These are phyloP conservation scores for Sporothrix pallida DNA, from an alignment of 2,329 filamentous ascomycete genomes.

Conservation along the genomic window DNA sequence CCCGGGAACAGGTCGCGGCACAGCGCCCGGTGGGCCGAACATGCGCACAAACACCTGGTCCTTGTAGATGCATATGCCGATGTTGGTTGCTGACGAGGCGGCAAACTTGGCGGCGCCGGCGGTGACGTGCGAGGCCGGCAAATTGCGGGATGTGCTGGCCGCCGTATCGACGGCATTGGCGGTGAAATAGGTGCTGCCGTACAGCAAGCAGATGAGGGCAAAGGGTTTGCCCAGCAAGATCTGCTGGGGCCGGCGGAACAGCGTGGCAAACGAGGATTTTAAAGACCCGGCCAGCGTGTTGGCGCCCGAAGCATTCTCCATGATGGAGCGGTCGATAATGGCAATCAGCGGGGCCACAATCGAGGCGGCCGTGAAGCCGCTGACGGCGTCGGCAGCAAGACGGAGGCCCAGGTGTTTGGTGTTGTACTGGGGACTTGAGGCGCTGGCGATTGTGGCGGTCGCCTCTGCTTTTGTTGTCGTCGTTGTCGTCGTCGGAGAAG, in stretches of 20 bases:
- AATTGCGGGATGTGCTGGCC: slow-evolving; percentile 65
- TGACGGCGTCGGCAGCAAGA: slow-evolving; percentile 48
- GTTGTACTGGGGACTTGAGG: slow-evolving; percentile 34
- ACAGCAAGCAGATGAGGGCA: slow-evolving; percentile 73
- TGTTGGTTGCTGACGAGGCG: slow-evolving; percentile 80
- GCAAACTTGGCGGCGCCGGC: slow-evolving; percentile 80
- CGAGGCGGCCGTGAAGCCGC: slow-evolving; percentile 71
- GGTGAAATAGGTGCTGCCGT: slow-evolving; percentile 87
- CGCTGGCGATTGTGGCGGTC: background rate
- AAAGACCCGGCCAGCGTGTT: slow-evolving; percentile 65
- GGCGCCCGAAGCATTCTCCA: slow-evolving; percentile 79
- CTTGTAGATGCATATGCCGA: slow-evolving; percentile 86
- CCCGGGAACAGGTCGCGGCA: slow-evolving; percentile 65
- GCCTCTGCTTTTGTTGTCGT: background rate
- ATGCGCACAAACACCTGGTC: slow-evolving; percentile 83
- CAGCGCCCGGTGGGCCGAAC: slow-evolving; percentile 68
- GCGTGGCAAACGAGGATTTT: slow-evolving; percentile 59
- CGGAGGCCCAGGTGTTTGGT: slow-evolving; percentile 43
- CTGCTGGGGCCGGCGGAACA: slow-evolving; percentile 65
- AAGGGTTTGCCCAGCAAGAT: slow-evolving; percentile 71
- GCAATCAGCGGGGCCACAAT: slow-evolving; percentile 84
- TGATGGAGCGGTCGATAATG: slow-evolving; percentile 86
- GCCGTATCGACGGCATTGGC: slow-evolving; percentile 87
- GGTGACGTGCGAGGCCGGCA: slow-evolving; percentile 67
- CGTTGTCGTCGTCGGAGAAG: background rate